A percentile compares a stretch with the other conserved stretches of the same genome.
Evolutionary conservation across 306 rosid species (phyloP).

Genomic region (Comarum palustre): DNA sequence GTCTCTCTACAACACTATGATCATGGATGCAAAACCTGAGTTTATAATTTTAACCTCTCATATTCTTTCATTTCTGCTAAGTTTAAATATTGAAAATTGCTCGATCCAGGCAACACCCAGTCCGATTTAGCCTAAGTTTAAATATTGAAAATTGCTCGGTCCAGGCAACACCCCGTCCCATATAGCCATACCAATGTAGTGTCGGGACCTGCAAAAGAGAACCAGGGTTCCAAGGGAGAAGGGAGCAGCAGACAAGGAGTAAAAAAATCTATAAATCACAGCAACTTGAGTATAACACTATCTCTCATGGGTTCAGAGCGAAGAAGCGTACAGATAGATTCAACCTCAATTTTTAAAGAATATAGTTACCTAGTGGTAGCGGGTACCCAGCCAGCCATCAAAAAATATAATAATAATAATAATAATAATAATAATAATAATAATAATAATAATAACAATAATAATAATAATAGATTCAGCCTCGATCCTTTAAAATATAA

Average conservation of each 20-base stretch:
- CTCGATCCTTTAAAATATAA: slow-evolving; percentile 1
- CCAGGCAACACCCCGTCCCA: neutral
- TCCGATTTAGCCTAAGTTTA: no score
- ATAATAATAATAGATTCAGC: neutral
- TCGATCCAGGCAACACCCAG: no score
- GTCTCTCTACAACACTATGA: neutral
- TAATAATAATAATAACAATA: no score
- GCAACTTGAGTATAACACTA: neutral
- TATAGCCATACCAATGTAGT: neutral
- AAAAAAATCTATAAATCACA: neutral
- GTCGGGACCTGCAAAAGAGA: neutral
- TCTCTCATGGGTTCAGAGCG: neutral
- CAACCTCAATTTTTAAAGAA: neutral
- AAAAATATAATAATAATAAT: no score
- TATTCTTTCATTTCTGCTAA: neutral
- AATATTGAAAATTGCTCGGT: neutral
- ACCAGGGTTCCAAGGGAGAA: neutral
- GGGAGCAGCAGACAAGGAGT: neutral
- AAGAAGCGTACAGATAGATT: neutral
- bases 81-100: neutral
- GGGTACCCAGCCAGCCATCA: no score
- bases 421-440: no score
- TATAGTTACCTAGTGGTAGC: no score
- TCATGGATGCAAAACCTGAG: neutral
- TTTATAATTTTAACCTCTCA: neutral